Evolutionary conservation across 2,329 filamentous ascomycete genomes (phyloP).

Genomic region (Fusarium globosum): DNA sequence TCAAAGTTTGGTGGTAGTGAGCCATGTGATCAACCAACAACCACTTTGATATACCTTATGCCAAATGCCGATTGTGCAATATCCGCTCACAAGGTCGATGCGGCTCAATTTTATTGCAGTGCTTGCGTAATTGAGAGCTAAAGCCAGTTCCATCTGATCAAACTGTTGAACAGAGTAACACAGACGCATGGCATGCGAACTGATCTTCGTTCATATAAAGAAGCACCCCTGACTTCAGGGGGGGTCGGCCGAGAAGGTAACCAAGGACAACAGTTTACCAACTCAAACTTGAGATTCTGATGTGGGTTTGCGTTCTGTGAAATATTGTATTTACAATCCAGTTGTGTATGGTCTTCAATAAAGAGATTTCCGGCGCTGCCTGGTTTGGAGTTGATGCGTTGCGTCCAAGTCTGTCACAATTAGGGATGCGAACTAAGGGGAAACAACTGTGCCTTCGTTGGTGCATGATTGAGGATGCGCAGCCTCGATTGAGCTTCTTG

Average conservation of each 20-base stretch:
- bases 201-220: neutral
- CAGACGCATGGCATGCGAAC: neutral
- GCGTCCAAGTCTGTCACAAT: neutral
- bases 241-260: neutral
- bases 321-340: neutral
- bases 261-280: neutral
- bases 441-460: too few relatives aligned
- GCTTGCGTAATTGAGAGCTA: neutral
- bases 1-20: neutral
- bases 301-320: neutral
- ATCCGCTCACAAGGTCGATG: neutral
- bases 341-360: neutral
- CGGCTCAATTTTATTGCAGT: neutral
- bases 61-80: neutral
- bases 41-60: neutral
- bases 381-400: neutral
- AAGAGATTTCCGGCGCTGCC: neutral
- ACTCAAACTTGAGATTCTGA: neutral
- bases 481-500: neutral
- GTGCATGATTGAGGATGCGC: too few relatives aligned
- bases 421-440: neutral
- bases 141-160: neutral
- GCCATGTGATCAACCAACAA: neutral
- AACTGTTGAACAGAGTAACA: neutral
- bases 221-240: constrained; percentile 32